Evolutionary conservation across 73 alveolate genomes (phyloP).

Genomic region (Tetrahymena malaccensis): DNA sequence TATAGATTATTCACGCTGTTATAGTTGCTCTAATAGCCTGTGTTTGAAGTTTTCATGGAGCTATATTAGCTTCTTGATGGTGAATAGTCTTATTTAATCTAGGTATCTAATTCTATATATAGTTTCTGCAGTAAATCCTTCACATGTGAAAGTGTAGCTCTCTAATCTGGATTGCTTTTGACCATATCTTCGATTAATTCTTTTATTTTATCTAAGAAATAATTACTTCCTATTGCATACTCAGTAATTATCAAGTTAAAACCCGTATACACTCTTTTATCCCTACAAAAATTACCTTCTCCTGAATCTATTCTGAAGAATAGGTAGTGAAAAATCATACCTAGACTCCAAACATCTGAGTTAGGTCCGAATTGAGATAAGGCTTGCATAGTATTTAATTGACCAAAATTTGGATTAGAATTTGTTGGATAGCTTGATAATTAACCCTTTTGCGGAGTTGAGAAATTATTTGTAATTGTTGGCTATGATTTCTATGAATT

Average conservation of each 20-base stretch:
- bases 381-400: not conserved
- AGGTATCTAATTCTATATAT: not conserved
- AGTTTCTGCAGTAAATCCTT: not conserved
- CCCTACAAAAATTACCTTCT: not conserved
- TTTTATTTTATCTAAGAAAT: not conserved
- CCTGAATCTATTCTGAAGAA: not conserved
- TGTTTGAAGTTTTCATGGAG: not conserved
- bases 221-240: not conserved
- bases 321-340: not conserved
- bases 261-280: not conserved
- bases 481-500: not conserved
- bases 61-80: not conserved
- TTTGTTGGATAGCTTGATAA: not conserved
- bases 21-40: not conserved
- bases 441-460: not conserved
- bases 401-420: not conserved
- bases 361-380: not conserved
- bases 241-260: not conserved
- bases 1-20: not conserved
- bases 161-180: not conserved
- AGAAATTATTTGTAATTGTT: not conserved
- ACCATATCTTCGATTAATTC: not conserved
- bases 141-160: not conserved
- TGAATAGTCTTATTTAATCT: not conserved
- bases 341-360: not conserved